Conservation (phyloP, 2,329 filamentous ascomycete species). For the Elsinoe ampelina region DNA sequence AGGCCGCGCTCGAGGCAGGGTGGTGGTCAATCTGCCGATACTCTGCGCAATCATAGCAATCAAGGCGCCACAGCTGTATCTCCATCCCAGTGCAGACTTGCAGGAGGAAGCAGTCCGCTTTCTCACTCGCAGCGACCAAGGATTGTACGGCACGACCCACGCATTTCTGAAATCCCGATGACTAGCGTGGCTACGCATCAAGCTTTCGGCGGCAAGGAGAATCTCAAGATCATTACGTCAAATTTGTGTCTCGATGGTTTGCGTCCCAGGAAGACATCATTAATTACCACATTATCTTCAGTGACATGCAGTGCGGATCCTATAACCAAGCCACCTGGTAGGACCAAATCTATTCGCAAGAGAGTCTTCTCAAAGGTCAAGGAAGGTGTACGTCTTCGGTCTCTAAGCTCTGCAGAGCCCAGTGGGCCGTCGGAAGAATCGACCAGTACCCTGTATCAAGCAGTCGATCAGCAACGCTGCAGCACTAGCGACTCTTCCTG, state of each 20-base stretch:
- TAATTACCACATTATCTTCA: background rate
- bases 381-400: conserved; percentile 24
- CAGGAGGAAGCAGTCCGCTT: too few relatives aligned
- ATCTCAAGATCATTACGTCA: background rate
- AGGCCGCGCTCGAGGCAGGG: background rate
- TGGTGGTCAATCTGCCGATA: background rate
- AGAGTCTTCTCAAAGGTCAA: conserved; percentile 29
- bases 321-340: conserved; percentile 12
- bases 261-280: background rate
- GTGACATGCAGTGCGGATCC: too few relatives aligned
- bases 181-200: too few relatives aligned
- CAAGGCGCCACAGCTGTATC: background rate
- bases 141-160: too few relatives aligned
- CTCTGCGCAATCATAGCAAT: background rate
- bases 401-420: conserved; percentile 20
- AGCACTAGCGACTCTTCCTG: too few relatives aligned
- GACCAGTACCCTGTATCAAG: background rate
- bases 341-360: conserved; percentile 27
- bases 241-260: background rate
- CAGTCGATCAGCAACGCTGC: too few relatives aligned
- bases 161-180: too few relatives aligned
- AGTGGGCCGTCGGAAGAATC: conserved; percentile 14
- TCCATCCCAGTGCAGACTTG: background rate
- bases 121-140: too few relatives aligned
- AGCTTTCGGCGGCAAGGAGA: background rate